phyloP scores from a whole-genome alignment of 2,329 filamentous ascomycete species.

The Ophiocordyceps camponoti-saundersi region DNA sequence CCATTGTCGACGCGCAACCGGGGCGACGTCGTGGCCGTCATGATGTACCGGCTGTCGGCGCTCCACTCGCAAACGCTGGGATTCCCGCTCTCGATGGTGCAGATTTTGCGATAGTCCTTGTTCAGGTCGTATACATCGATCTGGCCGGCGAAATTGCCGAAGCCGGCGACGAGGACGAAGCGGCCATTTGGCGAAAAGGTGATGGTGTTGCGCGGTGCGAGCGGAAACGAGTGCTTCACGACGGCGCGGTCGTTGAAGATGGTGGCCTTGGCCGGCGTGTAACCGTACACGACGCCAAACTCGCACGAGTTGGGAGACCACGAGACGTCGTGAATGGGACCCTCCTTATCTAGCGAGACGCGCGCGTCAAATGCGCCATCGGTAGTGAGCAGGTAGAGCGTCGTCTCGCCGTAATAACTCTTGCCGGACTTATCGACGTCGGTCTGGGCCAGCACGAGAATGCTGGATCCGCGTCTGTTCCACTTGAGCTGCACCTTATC shows the following conservation, averaged over 20 bases:
- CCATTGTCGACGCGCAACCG: slow-evolving; percentile 93
- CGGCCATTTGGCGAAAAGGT: slow-evolving; percentile 85
- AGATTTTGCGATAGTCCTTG: slow-evolving; percentile 83
- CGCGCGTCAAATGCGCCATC: slow-evolving; percentile 86
- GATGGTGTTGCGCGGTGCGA: slow-evolving; percentile 86
- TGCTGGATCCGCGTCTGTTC: slow-evolving; percentile 79
- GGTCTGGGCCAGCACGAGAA: slow-evolving; percentile 91
- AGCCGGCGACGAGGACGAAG: slow-evolving; percentile 86
- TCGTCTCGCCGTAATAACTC: slow-evolving; percentile 98
- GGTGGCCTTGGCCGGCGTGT: slow-evolving; percentile 97
- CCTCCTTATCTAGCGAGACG: slow-evolving; percentile 86
- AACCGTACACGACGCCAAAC: slow-evolving; percentile 94
- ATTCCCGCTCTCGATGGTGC: slow-evolving; percentile 88
- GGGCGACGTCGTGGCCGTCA: slow-evolving; percentile 95
- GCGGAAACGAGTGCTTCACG: slow-evolving; percentile 67
- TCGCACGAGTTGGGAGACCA: slow-evolving; percentile 98
- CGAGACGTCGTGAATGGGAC: slow-evolving; percentile 92
- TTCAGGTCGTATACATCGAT: slow-evolving; percentile 96
- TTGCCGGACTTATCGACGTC: slow-evolving; percentile 97
- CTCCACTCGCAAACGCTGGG: slow-evolving; percentile 96
- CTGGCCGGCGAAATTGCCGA: slow-evolving; percentile 92
- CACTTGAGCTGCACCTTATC: slow-evolving; percentile 98
- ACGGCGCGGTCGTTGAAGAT: slow-evolving; percentile 88
- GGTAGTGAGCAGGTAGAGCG: slow-evolving; percentile 83
- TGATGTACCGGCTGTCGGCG: slow-evolving; percentile 83